Conservation (phyloP, 2,329 filamentous ascomycete species). For the Botrytis aclada region DNA sequence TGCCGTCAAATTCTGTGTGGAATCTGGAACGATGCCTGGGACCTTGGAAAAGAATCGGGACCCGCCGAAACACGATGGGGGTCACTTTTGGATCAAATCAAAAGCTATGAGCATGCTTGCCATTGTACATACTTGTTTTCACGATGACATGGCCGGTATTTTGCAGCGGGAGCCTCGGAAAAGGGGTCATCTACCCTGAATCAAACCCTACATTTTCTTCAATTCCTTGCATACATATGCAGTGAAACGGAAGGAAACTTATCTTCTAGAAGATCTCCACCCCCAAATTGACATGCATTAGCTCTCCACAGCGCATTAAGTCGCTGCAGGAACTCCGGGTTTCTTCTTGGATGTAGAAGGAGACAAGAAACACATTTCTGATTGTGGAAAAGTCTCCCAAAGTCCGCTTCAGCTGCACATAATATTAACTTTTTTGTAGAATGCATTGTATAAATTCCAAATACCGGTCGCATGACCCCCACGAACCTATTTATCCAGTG, state of each 20-base stretch:
- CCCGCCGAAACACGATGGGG: neutral
- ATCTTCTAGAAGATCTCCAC: constrained; percentile 14
- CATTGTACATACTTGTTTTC: neutral
- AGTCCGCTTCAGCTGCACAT: neutral
- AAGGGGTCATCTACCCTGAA: neutral
- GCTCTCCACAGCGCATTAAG: neutral
- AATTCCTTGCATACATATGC: constrained; percentile 8
- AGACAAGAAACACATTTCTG: neutral
- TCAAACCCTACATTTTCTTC: neutral
- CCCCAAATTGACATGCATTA: neutral
- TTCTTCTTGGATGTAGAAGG: constrained; percentile 3
- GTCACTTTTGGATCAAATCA: neutral
- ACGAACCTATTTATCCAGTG: constrained; percentile 15
- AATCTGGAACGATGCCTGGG: neutral
- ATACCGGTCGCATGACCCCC: constrained; percentile 4
- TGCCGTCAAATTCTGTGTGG: neutral
- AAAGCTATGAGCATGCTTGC: neutral
- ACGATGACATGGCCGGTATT: neutral
- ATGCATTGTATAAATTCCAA: neutral
- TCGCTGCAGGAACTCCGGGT: constrained; percentile 3
- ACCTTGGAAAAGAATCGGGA: neutral
- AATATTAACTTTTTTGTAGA: neutral
- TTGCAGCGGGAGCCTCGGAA: neutral
- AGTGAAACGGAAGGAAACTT: constrained; percentile 15
- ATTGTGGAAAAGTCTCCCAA: neutral